Percentiles rank a stretch among this genome's conserved stretches.
These are phyloP conservation scores for Circinella umbellata DNA, from an alignment of 371 early-diverging fungal species.

Conservation along the genomic window DNA sequence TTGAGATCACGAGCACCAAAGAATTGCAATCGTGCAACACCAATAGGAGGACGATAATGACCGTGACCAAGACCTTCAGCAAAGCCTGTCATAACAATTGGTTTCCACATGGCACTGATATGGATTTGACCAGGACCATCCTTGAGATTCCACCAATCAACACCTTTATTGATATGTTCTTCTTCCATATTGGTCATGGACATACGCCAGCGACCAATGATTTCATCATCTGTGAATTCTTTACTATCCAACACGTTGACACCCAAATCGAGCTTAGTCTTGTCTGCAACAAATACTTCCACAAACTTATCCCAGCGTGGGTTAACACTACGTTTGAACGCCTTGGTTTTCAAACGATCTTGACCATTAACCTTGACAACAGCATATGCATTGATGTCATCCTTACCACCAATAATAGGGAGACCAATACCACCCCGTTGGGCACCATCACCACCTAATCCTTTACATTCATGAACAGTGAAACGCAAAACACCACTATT, in stretches of 20 bases:
- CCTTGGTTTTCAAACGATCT: conserved; percentile 41
- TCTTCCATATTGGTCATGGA: conserved; percentile 35
- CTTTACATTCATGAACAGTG: conserved; percentile 57
- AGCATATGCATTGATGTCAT: conserved; percentile 54
- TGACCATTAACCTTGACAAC: conserved; percentile 47
- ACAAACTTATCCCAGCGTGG: conserved; percentile 59
- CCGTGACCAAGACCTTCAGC: conserved; percentile 45
- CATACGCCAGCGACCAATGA: conserved; percentile 39
- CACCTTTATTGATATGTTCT: conserved; percentile 38
- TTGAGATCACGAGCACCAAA: conserved; percentile 74
- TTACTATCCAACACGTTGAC: conserved; percentile 37
- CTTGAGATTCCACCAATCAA: conserved; percentile 58
- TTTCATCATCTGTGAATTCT: conserved; percentile 33
- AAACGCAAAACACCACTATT: conserved; percentile 62
- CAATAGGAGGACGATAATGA: conserved; percentile 69
- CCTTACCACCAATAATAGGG: conserved; percentile 40
- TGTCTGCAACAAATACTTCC: conserved; percentile 52
- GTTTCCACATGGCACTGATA: conserved; percentile 61
- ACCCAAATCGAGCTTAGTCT: conserved; percentile 38
- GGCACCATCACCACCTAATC: conserved; percentile 33
- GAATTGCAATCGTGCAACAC: conserved; percentile 82
- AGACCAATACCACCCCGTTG: conserved; percentile 41
- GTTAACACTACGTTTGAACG: conserved; percentile 56
- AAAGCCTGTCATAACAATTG: conserved; percentile 57
- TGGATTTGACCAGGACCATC: conserved; percentile 57